Percentiles rank a stretch among this genome's conserved stretches.
These are phyloP conservation scores for Saccharomycopsis babjevae DNA, from an alignment of 805 yeast species.

Conservation along the genomic window DNA sequence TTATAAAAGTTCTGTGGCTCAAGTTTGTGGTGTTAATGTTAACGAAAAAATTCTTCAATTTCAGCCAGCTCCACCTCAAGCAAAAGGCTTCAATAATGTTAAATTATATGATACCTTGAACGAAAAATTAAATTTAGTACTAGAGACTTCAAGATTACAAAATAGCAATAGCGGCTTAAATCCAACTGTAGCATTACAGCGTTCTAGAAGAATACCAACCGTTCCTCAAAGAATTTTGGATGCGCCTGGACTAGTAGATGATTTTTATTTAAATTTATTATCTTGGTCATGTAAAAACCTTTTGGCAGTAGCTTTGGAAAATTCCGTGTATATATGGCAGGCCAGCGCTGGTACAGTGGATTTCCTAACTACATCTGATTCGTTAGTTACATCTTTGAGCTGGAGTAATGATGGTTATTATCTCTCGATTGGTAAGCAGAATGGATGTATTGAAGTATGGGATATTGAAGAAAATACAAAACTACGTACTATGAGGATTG, in stretches of 20 bases:
- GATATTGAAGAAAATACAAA: conserved; percentile 71
- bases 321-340: conserved; percentile 83
- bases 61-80: conserved; percentile 76
- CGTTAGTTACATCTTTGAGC: conserved; percentile 55
- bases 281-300: conserved; percentile 81
- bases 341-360: conserved; percentile 75
- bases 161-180: conserved; percentile 23
- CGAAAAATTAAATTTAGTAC: conserved; percentile 21
- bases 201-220: conserved; percentile 69
- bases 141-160: conserved; percentile 15
- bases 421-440: conserved; percentile 71
- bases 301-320: conserved; percentile 81
- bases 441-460: conserved; percentile 88
- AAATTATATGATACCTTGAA: conserved; percentile 22
- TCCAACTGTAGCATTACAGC: conserved; percentile 24
- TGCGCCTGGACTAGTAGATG: conserved; percentile 92
- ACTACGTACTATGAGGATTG: conserved; percentile 59
- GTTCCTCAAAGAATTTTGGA: conserved; percentile 90
- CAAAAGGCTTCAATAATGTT: conserved; percentile 26
- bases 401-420: conserved; percentile 92
- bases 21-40: conserved; percentile 84
- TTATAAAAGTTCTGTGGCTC: conserved; percentile 78
- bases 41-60: conserved; percentile 77
- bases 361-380: conserved; percentile 49
- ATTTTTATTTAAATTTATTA: conserved; percentile 76